Base-by-base conservation (phyloP, 2,329 filamentous ascomycete species). In the Diaporthe longicolla region DNA sequence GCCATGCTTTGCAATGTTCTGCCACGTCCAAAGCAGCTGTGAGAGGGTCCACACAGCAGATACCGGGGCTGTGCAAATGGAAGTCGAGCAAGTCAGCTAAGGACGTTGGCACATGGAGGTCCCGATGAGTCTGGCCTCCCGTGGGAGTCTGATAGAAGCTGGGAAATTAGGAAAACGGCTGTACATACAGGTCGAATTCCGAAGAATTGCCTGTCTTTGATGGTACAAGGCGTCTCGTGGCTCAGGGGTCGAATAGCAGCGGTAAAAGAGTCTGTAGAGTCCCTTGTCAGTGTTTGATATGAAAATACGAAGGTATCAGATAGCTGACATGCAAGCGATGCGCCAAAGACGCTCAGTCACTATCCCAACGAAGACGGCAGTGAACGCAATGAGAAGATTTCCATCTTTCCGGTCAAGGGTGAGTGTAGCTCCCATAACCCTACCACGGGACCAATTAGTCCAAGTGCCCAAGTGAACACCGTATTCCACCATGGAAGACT, bases 391-490 rank as follows among this genome's bases (percentile, higher is more conserved):
- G 17, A 84, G 74, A 6, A 83, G 71, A 21, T 76, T 79, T 7
- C 80, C 83, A 52, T 81, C 76, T 1, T 70, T 73, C 10, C 76
- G 75, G 0, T 72, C 78, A 0, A 83, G 75, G 1, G 82, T 84
- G 10, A 83, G 72, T 0, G 82, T 84, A 3, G 78, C 65, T 5
- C 83, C 82, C 4, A 77, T 50, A 9, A 82, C 72, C 5, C 73
- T 59, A 0, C 83, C 82, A 32, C 78, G 71, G 15, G 79, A 80
- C 80, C 79, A 82, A 59, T 83, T 80, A 1, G 74, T 81, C 82
- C 82, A 82, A 21, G 79, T 66, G 4, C 61, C 61, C 5, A 66
- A 7, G 13, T 50, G 61, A 17, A 66, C 43, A 24, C 11, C 37
- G 29, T 66, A 66, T 1, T 15, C 26, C 43, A 24, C 11, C 3